Conservation (phyloP, 179 eudicot genomes). For the Beta lomatogona region DNA sequence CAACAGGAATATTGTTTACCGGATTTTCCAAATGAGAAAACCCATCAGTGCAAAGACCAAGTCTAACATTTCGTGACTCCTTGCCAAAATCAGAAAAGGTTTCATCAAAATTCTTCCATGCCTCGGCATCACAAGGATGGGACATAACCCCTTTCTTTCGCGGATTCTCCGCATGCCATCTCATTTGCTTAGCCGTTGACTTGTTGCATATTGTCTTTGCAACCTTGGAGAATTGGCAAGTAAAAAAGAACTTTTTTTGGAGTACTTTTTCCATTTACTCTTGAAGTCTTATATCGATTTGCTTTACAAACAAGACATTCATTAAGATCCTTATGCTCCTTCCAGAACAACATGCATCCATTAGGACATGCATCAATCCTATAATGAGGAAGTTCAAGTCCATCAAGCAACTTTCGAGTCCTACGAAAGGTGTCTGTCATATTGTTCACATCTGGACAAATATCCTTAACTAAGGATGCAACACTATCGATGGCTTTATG, state of each 20-base stretch:
- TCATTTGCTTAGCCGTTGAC: constrained; percentile 1
- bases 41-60: constrained; percentile 16
- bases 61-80: constrained; percentile 28
- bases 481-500: neutral
- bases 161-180: neutral
- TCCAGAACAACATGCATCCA: too few relatives aligned
- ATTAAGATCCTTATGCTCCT: too few relatives aligned
- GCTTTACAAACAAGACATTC: constrained; percentile 1
- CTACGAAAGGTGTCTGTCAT: neutral
- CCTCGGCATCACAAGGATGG: constrained; percentile 18
- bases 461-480: neutral
- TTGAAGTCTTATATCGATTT: neutral
- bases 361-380: too few relatives aligned
- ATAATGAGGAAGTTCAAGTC: too few relatives aligned
- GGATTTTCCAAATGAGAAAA: too few relatives aligned
- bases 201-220: neutral
- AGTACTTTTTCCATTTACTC: neutral
- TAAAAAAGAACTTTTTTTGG: neutral
- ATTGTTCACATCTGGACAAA: neutral
- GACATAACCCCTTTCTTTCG: neutral
- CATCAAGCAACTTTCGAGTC: too few relatives aligned
- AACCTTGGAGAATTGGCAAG: neutral
- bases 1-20: constrained; percentile 7
- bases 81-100: constrained; percentile 13
- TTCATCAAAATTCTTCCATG: constrained; percentile 22